Conservation (phyloP, 768 basidiomycete genomes). For the Strobilomyces confusus region DNA sequence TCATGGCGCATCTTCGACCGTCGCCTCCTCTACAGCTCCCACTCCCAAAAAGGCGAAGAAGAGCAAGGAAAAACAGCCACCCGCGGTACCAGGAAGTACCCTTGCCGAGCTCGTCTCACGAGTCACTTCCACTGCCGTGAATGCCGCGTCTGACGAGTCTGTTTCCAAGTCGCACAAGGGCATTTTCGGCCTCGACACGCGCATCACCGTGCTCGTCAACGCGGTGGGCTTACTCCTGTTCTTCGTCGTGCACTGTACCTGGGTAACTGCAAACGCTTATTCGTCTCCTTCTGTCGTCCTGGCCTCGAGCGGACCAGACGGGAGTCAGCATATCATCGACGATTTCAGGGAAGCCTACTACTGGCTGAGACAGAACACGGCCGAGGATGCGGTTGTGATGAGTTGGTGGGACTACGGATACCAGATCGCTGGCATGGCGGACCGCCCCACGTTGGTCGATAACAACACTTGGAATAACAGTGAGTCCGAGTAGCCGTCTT, state of each 20-base stretch:
- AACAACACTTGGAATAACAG: conserved; percentile 99
- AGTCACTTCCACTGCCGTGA: conserved; percentile 30
- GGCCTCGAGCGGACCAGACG: conserved; percentile 73
- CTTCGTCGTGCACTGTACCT: conserved; percentile 97
- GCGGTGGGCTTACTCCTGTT: conserved; percentile 74
- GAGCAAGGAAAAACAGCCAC: conserved; percentile 52
- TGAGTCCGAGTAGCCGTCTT: conserved; percentile 37
- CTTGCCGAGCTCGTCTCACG: conserved; percentile 42
- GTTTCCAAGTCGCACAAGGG: conserved; percentile 40
- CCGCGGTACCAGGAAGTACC: conserved; percentile 32
- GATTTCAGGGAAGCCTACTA: conserved; percentile 99
- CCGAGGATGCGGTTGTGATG: conserved; percentile 90
- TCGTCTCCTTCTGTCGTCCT: conserved; percentile 97
- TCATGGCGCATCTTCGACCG: conserved; percentile 18
- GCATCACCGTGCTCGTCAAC: conserved; percentile 70
- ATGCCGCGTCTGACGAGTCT: conserved; percentile 21
- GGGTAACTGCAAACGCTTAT: conserved; percentile 91
- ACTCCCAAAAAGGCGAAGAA: conserved; percentile 48
- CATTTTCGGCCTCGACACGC: conserved; percentile 82
- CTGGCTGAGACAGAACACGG: conserved; percentile 95
- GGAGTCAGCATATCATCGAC: conserved; percentile 92
- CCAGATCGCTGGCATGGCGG: conserved; percentile 99
- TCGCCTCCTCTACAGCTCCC: conserved; percentile 28
- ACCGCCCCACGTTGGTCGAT: conserved; percentile 92
- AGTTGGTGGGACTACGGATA: conserved; percentile 99